Evolutionary conservation across 2,329 filamentous ascomycete genomes (phyloP), one percentile per base, ranked within the genome.

Genomic region (Diplocarpon rosae): DNA sequence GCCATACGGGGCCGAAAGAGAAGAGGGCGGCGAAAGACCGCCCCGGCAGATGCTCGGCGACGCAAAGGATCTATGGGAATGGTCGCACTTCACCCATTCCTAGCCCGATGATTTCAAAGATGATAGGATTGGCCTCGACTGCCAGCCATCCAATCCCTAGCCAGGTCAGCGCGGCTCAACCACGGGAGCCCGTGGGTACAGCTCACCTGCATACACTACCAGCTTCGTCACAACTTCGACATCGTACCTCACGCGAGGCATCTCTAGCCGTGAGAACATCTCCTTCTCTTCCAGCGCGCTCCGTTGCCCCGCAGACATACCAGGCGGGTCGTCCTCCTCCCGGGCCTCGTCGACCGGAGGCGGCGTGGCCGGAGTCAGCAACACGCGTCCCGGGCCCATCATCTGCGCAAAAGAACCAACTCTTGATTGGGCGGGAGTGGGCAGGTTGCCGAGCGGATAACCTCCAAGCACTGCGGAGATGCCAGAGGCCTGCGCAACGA

Each of bases 211-310:
- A 67, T 98, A 98, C 17, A 98, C 87, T 56, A 98, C 84, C 49
- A 98, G 66, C 66, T 95, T 96, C 5, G 92, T 96, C 31, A 98
- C 84, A 32, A 98, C 90, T 65, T 98, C 92, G n/a, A 96, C 90
- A 65, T 98, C 92, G 60, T 96, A 98, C 56, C 89, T 74, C 48
- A 95, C 89, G 54, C 92, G 78, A 39, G 92, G 88, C 65, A 83
- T 86, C 51, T 88, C 81, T 44, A 96, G 71, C 60, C 75, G 78
- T 36, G 80, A 83, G 63, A 96, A 95, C 63, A 96, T 81, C 61
- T 93, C 84, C 54, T 72, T 75, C 62, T 88, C 82, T 38, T 79
- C 79, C 27, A 63, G 56, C 36, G 65, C 63, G 20, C 75, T 72
- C 36, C 74, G 68, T 39, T 70, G 68, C 17, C 67, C 65, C 11